These are phyloP conservation scores for Plectosphaerella plurivora DNA, from an alignment of 2,329 filamentous ascomycete species.

Conservation along the genomic window DNA sequence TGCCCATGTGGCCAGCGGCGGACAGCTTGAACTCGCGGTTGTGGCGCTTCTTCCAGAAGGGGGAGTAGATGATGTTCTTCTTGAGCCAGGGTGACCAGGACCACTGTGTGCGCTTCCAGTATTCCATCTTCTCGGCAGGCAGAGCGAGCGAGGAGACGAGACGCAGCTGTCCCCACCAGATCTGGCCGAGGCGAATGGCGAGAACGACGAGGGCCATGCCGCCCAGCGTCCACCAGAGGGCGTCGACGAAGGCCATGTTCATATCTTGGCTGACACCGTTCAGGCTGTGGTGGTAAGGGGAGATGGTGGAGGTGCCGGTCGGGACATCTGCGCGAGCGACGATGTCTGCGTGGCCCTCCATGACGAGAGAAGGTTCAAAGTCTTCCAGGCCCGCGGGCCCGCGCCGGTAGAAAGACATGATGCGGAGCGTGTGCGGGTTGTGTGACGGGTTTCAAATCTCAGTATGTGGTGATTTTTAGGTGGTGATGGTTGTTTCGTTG, in stretches of 20 bases:
- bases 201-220: conserved; percentile 50
- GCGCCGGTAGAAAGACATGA: conserved; percentile 21
- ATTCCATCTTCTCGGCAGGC: conserved; percentile 47
- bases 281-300: conserved; percentile 50
- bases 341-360: conserved; percentile 19
- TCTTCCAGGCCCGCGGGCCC: conserved; percentile 22
- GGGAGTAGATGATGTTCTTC: conserved; percentile 59
- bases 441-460: conserved; percentile 4
- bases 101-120: conserved; percentile 56
- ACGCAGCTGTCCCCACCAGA: conserved; percentile 51
- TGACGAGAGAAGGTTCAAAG: conserved; percentile 23
- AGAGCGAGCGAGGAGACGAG: conserved; percentile 55
- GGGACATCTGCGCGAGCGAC: conserved; percentile 17
- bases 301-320: conserved; percentile 40
- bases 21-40: conserved; percentile 63
- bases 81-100: conserved; percentile 59
- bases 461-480: background rate
- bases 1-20: conserved; percentile 54
- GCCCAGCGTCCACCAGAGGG: conserved; percentile 58
- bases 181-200: conserved; percentile 46
- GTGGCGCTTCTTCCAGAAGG: conserved; percentile 60
- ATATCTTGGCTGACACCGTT: conserved; percentile 56
- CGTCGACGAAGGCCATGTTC: conserved; percentile 53
- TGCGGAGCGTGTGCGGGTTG: conserved; percentile 2
- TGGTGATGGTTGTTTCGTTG: background rate